A percentile compares a stretch with the other conserved stretches of the same genome.
Evolutionary conservation across 2,329 filamentous ascomycete genomes (phyloP).

Genomic region (Proliferodiscus dingleyae): DNA sequence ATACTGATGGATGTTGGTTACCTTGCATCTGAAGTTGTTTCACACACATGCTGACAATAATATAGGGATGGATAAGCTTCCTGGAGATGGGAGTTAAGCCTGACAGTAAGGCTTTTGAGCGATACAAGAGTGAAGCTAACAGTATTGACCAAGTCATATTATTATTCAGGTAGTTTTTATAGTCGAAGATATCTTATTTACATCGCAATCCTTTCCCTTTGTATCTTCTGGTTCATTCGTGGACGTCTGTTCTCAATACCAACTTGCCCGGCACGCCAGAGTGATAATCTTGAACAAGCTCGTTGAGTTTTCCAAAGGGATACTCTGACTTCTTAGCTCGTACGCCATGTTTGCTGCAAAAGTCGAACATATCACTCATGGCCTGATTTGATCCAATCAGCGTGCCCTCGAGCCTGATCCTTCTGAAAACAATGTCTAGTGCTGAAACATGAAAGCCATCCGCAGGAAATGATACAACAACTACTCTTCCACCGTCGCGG

Average conservation of each 20-base stretch:
- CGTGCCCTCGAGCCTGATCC: slow-evolving; percentile 39
- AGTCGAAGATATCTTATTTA: no score
- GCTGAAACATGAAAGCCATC: slow-evolving; percentile 39
- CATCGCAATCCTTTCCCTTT: not conserved
- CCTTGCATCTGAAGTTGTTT: no score
- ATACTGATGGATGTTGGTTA: slow-evolving; percentile 10
- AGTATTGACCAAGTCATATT: no score
- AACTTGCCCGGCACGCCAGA: slow-evolving; percentile 41
- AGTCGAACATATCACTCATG: slow-evolving; percentile 37
- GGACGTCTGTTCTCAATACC: slow-evolving; percentile 27
- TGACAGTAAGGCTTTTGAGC: no score
- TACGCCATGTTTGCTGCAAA: slow-evolving; percentile 34
- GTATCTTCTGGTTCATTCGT: slow-evolving; percentile 24
- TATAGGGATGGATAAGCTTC: no score
- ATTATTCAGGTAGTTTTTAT: no score
- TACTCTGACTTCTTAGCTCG: slow-evolving; percentile 34
- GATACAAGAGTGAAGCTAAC: no score
- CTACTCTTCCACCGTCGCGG: slow-evolving; percentile 40
- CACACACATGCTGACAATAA: no score
- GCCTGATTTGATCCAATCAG: slow-evolving; percentile 38
- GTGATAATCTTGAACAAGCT: slow-evolving; percentile 40
- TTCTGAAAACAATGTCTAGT: slow-evolving; percentile 39
- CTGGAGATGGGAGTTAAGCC: no score
- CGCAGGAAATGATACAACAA: slow-evolving; percentile 43
- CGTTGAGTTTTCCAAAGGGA: slow-evolving; percentile 34